A percentile compares a stretch with the other conserved stretches of the same genome.
Conservation (phyloP, 495 filamentous ascomycete species). For the Annulohypoxylon stygium region DNA sequence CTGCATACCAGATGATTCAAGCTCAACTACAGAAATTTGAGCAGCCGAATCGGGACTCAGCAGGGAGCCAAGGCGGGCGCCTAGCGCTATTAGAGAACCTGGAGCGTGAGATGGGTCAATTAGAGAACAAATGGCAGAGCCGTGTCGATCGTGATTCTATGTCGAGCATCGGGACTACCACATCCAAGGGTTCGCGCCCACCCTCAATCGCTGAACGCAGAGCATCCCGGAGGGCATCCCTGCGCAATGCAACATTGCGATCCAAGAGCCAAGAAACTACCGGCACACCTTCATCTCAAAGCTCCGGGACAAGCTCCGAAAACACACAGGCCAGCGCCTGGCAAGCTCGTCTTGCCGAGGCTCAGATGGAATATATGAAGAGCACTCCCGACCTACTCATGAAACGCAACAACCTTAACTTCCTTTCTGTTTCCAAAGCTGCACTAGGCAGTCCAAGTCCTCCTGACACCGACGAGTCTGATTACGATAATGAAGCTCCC, state of each 20-base stretch:
- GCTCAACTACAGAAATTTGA: constrained; percentile 63
- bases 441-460: constrained; percentile 65
- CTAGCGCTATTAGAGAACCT: constrained; percentile 63
- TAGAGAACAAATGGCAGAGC: constrained; percentile 65
- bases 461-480: constrained; percentile 60
- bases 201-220: constrained; percentile 53
- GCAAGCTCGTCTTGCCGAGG: constrained; percentile 56
- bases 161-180: constrained; percentile 58
- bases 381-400: constrained; percentile 55
- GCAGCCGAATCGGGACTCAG: constrained; percentile 46
- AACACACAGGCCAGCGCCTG: constrained; percentile 49
- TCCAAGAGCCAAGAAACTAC: constrained; percentile 45
- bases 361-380: constrained; percentile 61
- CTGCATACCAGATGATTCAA: constrained; percentile 64
- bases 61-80: constrained; percentile 52
- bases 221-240: constrained; percentile 51
- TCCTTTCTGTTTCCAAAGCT: constrained; percentile 55
- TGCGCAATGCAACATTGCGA: constrained; percentile 42
- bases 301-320: constrained; percentile 45
- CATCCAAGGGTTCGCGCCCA: constrained; percentile 45
- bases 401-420: constrained; percentile 54
- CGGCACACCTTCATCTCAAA: constrained; percentile 43
- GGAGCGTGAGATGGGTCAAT: constrained; percentile 66
- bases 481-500: constrained; percentile 38
- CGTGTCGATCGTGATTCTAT: constrained; percentile 62